Base-by-base conservation (phyloP, 1,284 basidiomycete genomes). In the Tylopilus sp. region DNA sequence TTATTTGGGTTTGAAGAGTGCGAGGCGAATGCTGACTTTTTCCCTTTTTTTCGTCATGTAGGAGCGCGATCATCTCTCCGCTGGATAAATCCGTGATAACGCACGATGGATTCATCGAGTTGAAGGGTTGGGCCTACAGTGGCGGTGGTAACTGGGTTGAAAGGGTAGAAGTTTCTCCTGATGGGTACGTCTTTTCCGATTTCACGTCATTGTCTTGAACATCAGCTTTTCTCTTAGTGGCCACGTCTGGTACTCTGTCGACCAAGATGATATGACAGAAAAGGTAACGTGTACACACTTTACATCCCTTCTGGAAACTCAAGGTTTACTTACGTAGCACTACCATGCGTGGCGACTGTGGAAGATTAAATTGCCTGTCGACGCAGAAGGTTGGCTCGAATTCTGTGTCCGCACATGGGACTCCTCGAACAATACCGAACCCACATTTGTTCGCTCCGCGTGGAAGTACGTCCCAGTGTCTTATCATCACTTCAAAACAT, bases 361-460 rank as follows among this genome's bases (percentile, higher is more conserved):
- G 87, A 82, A 80, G 67, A 82, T 85, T 60, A 80, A 83, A 18
- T 67, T 88, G 1, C 86, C 86, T 3, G 83, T 87, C 56, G 84
- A 87, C 55, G 85, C 86, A 4, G 85, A 89, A 69, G 86, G 87
- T 9, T 88, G 86, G 86, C 80, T 87, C 47, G 86, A 87, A 67
- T 84, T 88, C 75, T 86, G 84, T 66, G 86, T 86, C n/a, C 83
- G 86, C 53, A 83, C 84, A 1, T 88, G 87, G 87, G 86, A 88
- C 70, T 86, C 85, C 22, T 85, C 85, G 12, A 86, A 85, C 75
- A 88, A 89, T 70, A 88, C 86, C 6, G 84, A 88, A 69, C 87
- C 87, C 26, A 87, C 87, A 3, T 86, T 82, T 66, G 84, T 88
- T 13, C 83, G 85, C 41, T 87, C 85, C 22, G 83, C 85, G 7